Percentiles rank a stretch among this genome's conserved stretches.
phyloP scores from a whole-genome alignment of 768 basidiomycete species.

The Symmetrospora coprosmae region DNA sequence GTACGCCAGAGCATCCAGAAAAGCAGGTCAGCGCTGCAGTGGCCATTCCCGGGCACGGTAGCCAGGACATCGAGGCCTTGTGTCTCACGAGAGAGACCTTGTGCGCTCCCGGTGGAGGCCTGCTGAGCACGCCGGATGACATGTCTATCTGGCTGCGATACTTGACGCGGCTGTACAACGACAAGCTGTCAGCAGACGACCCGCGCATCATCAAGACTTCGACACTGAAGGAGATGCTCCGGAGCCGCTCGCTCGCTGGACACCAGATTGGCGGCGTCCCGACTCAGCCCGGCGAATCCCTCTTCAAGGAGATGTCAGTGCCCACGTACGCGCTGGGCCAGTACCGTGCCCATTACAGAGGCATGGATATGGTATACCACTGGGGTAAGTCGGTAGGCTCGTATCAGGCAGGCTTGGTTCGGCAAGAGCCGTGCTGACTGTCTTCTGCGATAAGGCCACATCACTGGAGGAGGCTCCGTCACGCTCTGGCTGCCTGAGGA shows the following conservation, averaged over 20 bases:
- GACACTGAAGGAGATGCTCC: background rate
- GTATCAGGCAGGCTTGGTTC: too few species aligned
- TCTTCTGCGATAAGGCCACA: too few species aligned
- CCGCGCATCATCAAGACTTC: background rate
- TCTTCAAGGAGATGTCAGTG: background rate
- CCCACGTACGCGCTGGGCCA: background rate
- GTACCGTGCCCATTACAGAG: too few species aligned
- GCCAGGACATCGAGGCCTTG: background rate
- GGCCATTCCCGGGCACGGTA: background rate
- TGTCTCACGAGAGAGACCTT: background rate
- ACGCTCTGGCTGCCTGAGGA: too few species aligned
- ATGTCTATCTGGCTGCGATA: background rate
- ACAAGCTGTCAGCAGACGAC: background rate
- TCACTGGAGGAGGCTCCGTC: too few species aligned
- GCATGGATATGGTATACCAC: too few species aligned
- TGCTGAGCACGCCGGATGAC: background rate
- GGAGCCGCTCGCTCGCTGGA: background rate
- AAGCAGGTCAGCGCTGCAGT: background rate
- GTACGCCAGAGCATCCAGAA: background rate
- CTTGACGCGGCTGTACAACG: background rate
- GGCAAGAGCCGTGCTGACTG: too few species aligned
- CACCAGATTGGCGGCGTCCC: background rate
- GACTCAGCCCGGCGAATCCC: background rate
- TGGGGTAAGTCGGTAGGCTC: too few species aligned
- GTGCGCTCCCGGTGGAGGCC: background rate